Conservation (phyloP, 192 early-diverging fungal genomes). For the Mortierella hygrophila region DNA sequence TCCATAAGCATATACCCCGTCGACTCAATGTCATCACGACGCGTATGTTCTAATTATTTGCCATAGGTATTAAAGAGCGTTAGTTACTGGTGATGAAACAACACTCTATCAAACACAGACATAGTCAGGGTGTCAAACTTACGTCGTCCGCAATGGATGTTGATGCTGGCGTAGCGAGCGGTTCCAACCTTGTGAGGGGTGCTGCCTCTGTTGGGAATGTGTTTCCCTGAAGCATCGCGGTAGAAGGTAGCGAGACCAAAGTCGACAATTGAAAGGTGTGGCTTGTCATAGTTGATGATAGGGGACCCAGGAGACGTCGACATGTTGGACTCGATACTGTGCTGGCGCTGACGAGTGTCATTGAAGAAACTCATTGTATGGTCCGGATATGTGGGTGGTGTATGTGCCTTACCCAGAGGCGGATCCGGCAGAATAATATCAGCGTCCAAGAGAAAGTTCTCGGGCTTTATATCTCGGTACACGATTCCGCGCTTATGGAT, state of each 20-base stretch:
- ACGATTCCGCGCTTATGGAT: constrained; percentile 71
- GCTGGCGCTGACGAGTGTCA: constrained; percentile 27
- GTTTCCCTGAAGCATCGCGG: constrained; percentile 57
- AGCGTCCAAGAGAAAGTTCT: constrained; percentile 71
- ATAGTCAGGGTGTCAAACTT: constrained; percentile 8
- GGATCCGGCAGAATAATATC: constrained; percentile 41
- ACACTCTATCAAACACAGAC: background rate
- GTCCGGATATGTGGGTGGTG: constrained; percentile 32
- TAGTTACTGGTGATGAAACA: background rate
- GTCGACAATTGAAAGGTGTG: constrained; percentile 70
- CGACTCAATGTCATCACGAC: constrained; percentile 89
- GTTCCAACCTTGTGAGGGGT: constrained; percentile 75
- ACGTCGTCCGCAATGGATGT: constrained; percentile 87
- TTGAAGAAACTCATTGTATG: constrained; percentile 43
- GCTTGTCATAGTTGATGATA: constrained; percentile 55
- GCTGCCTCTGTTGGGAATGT: constrained; percentile 56
- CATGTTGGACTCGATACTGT: constrained; percentile 26
- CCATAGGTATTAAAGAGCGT: background rate
- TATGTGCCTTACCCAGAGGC: constrained; percentile 24
- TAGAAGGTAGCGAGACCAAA: constrained; percentile 67
- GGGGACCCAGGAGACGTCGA: constrained; percentile 38
- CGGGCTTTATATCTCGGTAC: constrained; percentile 74
- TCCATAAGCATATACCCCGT: constrained; percentile 88
- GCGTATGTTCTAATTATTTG: constrained; percentile 72
- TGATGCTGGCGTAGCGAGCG: constrained; percentile 87